Percentiles rank a stretch among this genome's conserved stretches.
phyloP scores from a whole-genome alignment of 2,329 filamentous ascomycete genomes.

The Xylariaceae sp. region DNA sequence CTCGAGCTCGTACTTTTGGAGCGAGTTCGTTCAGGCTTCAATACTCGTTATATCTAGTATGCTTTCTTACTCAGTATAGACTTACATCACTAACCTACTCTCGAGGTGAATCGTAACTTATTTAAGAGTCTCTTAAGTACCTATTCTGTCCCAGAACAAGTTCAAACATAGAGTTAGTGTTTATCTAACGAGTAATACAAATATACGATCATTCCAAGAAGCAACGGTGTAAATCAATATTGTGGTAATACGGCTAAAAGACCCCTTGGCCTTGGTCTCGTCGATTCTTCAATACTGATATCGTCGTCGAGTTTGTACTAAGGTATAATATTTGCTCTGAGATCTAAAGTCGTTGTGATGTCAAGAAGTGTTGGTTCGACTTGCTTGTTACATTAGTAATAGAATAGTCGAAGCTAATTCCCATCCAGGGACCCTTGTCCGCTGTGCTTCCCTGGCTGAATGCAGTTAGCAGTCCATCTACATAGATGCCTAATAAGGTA shows the following conservation, averaged over 20 bases:
- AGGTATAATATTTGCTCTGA: background rate
- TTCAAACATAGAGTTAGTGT: background rate
- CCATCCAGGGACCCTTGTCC: background rate
- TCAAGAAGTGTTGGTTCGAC: background rate
- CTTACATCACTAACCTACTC: no score
- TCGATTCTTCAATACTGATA: background rate
- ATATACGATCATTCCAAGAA: background rate
- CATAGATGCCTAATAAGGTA: background rate
- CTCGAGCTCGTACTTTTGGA: no score
- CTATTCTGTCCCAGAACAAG: background rate
- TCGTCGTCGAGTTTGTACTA: background rate
- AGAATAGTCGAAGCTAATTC: background rate
- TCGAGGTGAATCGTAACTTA: background rate
- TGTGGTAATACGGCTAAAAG: background rate
- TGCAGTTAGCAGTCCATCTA: no score
- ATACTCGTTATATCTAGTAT: no score
- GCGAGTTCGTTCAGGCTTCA: no score
- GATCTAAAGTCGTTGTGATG: background rate
- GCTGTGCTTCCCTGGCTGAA: no score
- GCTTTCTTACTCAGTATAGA: no score
- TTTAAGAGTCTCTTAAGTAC: background rate
- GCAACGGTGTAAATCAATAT: background rate
- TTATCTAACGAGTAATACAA: background rate
- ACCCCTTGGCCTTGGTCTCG: background rate
- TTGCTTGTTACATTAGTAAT: background rate